Evolutionary conservation across 1,284 basidiomycete genomes (phyloP), one percentile per base, ranked within the genome.

Genomic region (Austroboletus niveus): DNA sequence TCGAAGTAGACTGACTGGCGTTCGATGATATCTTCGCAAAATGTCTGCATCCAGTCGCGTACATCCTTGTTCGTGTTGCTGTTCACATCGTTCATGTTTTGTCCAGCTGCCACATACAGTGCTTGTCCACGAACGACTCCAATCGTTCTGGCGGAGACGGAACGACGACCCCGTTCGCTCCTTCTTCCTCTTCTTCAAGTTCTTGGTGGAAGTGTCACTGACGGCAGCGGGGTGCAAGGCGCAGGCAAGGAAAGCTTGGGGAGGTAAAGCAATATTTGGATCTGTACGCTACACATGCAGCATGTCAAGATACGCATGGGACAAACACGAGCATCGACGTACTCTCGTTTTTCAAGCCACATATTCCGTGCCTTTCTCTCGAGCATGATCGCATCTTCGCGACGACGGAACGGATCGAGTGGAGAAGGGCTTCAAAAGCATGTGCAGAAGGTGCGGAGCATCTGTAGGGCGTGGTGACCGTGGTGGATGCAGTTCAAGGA

Each of bases 21-120:
- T 59, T 86, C 82, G 14, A 89, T 79, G 42, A 85, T 60, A 35
- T 82, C 77, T 60, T 84, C 79, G 55, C 75, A 85, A 60, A 89
- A 89, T 0, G 61, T 53, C 61, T 89, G 87, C 70, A 82, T 84
- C 87, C 87, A 89, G 60, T 90, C 87, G 3, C 76, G 72, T 36
- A 79, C 75, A 20, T 77, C 74, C 8, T 52, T 55, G 10, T 42
- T 30, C 1, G 45, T 34, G 4, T 12, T 49, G 41, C 45, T 55
- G 24, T 54, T 24, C 3, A 17, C 42, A 51, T 55, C 61, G 32
- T 74, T 73, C 49, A 79, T 61, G 14, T 69, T 66, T 63, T 68
- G 56, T 82, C 70, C 11, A 89, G 76, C 60, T 89, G 87, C 85
- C 87, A 87, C 68, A 79, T 82, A 5, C 82, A 84, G 5, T 90